Percentiles rank a stretch among this genome's conserved stretches.
Evolutionary conservation across 2,329 filamentous ascomycete genomes (phyloP).

Genomic region (Sordariomycetes sp.): DNA sequence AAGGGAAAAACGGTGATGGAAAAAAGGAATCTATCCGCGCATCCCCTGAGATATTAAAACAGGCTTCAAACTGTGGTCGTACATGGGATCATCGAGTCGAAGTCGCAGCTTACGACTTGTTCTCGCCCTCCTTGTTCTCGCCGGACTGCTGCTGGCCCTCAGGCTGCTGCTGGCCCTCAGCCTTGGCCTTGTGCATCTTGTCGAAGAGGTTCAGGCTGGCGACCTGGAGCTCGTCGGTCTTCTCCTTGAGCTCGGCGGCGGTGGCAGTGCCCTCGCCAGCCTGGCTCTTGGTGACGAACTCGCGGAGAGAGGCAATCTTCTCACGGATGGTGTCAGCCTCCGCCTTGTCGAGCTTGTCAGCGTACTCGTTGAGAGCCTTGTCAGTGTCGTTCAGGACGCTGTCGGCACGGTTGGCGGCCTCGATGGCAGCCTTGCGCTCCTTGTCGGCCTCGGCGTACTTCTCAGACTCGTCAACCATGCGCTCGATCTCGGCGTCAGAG

Average conservation of each 20-base stretch:
- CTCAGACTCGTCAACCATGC: conserved; percentile 97
- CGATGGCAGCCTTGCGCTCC: conserved; percentile 90
- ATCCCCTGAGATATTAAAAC: conserved; percentile 2
- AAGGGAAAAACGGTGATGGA: background rate
- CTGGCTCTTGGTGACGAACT: conserved; percentile 90
- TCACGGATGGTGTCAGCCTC: conserved; percentile 88
- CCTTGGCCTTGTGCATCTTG: conserved; percentile 98
- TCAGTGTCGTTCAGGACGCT: conserved; percentile 94
- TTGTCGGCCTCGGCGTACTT: conserved; percentile 91
- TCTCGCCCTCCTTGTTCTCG: too few relatives aligned
- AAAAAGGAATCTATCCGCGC: conserved; percentile 4
- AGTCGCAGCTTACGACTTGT: conserved; percentile 28
- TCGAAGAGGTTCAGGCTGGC: conserved; percentile 94
- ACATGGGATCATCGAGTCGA: conserved; percentile 3
- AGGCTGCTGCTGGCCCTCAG: conserved; percentile 43
- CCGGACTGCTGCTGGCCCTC: conserved; percentile 50
- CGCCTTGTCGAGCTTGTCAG: conserved; percentile 91
- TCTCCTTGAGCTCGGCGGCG: conserved; percentile 90
- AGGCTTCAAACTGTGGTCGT: background rate
- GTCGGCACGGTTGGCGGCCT: conserved; percentile 95
- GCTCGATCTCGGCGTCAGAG: conserved; percentile 85
- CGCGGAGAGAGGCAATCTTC: conserved; percentile 77
- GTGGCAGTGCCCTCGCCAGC: conserved; percentile 77
- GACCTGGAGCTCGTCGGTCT: conserved; percentile 91
- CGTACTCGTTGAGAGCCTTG: conserved; percentile 93